Evolutionary conservation across 2,329 filamentous ascomycete species (phyloP).

Genomic region (Amesomyces nigricolor): DNA sequence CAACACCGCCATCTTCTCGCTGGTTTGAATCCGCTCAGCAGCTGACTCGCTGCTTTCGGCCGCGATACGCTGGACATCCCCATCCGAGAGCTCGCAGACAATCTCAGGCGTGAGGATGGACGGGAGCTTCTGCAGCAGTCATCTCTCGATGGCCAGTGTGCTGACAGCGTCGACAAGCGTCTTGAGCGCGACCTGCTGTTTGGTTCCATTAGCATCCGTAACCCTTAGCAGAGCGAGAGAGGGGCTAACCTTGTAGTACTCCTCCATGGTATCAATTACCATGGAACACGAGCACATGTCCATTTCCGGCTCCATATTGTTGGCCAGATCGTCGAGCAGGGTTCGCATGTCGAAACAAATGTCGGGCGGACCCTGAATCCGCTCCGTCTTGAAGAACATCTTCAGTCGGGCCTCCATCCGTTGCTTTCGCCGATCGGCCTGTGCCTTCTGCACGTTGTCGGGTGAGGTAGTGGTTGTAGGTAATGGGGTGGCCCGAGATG

Average conservation of each 20-base stretch:
- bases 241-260: slow-evolving; percentile 9
- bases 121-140: slow-evolving; percentile 2
- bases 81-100: slow-evolving; percentile 2
- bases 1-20: slow-evolving; percentile 5
- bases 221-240: neutral
- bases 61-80: neutral
- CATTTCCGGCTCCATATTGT: slow-evolving; percentile 8
- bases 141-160: slow-evolving; percentile 5
- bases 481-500: slow-evolving; percentile 33
- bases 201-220: no score
- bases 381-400: neutral
- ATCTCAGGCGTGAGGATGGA: slow-evolving; percentile 1
- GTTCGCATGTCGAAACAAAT: neutral
- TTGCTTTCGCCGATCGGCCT: neutral
- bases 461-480: slow-evolving; percentile 37
- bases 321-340: neutral
- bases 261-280: slow-evolving; percentile 12
- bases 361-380: neutral
- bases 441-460: slow-evolving; percentile 31
- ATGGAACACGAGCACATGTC: slow-evolving; percentile 12
- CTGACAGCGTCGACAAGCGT: slow-evolving; percentile 6
- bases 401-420: neutral
- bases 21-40: slow-evolving; percentile 2
- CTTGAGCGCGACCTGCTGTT: slow-evolving; percentile 6
- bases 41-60: slow-evolving; percentile 1